Conservation (phyloP, 108 stramenopile species). For the Parmales sp. region DNA sequence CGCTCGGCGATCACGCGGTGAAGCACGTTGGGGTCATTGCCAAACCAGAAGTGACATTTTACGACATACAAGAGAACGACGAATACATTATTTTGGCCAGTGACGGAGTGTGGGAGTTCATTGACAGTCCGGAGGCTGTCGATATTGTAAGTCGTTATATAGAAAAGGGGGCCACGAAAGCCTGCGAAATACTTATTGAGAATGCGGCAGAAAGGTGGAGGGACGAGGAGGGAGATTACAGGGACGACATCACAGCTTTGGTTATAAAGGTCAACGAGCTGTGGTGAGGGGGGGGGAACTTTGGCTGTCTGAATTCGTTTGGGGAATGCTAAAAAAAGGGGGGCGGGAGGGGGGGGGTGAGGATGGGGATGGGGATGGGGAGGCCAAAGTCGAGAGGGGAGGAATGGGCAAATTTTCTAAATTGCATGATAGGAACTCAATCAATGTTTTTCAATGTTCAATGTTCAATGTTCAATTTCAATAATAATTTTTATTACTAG, state of each 20-base stretch:
- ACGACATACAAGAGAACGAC: conserved; percentile 45
- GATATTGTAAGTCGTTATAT: conserved; percentile 49
- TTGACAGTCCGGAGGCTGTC: conserved; percentile 57
- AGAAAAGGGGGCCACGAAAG: conserved; percentile 45
- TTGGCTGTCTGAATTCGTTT: too few relatives aligned
- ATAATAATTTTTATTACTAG: too few relatives aligned
- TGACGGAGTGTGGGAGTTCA: conserved; percentile 96
- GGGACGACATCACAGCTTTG: conserved; percentile 91
- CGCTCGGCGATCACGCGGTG: conserved; percentile 90
- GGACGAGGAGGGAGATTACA: conserved; percentile 88
- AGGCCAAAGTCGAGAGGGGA: too few relatives aligned
- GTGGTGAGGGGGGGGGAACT: too few relatives aligned
- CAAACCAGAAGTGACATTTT: conserved; percentile 63
- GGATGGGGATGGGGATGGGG: too few relatives aligned
- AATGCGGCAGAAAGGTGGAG: conserved; percentile 78
- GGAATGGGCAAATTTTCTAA: too few relatives aligned
- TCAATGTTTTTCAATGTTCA: too few relatives aligned
- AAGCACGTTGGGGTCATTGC: conserved; percentile 81
- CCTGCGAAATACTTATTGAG: conserved; percentile 76
- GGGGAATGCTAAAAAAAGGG: too few relatives aligned
- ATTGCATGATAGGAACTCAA: too few relatives aligned
- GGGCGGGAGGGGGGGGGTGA: too few relatives aligned
- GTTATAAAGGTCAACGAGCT: conserved; percentile 59
- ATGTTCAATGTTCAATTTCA: too few relatives aligned
- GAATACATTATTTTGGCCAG: conserved; percentile 78